These are phyloP conservation scores for Verticillium zaregamsianum DNA, from an alignment of 2,329 filamentous ascomycete genomes.

Conservation along the genomic window DNA sequence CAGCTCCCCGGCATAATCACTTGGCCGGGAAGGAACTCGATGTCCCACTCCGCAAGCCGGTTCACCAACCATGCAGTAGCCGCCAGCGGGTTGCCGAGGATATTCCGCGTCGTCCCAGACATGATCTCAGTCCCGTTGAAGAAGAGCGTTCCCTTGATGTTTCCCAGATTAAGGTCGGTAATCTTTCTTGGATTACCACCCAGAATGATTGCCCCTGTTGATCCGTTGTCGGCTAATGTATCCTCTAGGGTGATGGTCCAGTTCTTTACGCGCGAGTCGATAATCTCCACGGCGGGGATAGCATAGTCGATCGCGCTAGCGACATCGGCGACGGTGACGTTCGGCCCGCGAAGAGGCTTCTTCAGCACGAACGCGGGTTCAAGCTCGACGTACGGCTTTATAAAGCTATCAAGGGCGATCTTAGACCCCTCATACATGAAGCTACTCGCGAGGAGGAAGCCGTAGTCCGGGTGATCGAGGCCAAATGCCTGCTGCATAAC, in stretches of 20 bases:
- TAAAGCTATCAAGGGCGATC: slow-evolving; percentile 15
- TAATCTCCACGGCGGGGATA: slow-evolving; percentile 22
- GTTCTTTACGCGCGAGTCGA: slow-evolving; percentile 20
- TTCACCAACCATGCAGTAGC: slow-evolving; percentile 21
- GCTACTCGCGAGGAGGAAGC: slow-evolving; percentile 18
- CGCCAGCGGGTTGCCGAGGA: slow-evolving; percentile 18
- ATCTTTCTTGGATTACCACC: slow-evolving; percentile 18
- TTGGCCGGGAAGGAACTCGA: slow-evolving; percentile 17
- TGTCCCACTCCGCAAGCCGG: slow-evolving; percentile 16
- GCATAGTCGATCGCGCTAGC: slow-evolving; percentile 22
- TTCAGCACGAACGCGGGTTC: slow-evolving; percentile 22
- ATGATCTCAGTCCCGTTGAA: slow-evolving; percentile 20
- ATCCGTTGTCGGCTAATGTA: slow-evolving; percentile 21
- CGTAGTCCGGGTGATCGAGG: slow-evolving; percentile 22
- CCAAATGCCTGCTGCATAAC: slow-evolving; percentile 24
- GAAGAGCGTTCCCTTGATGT: slow-evolving; percentile 15
- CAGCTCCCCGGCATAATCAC: slow-evolving; percentile 20
- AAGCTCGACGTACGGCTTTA: slow-evolving; percentile 22
- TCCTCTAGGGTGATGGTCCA: slow-evolving; percentile 20
- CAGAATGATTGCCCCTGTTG: slow-evolving; percentile 19
- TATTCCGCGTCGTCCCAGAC: slow-evolving; percentile 19
- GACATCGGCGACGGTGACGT: slow-evolving; percentile 21
- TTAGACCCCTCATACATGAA: slow-evolving; percentile 20
- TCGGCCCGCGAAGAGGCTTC: slow-evolving; percentile 17
- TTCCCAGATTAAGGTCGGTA: slow-evolving; percentile 17